Evolutionary conservation across 2,329 filamentous ascomycete genomes (phyloP).

Genomic region (Ophidiomyces ophidiicola): DNA sequence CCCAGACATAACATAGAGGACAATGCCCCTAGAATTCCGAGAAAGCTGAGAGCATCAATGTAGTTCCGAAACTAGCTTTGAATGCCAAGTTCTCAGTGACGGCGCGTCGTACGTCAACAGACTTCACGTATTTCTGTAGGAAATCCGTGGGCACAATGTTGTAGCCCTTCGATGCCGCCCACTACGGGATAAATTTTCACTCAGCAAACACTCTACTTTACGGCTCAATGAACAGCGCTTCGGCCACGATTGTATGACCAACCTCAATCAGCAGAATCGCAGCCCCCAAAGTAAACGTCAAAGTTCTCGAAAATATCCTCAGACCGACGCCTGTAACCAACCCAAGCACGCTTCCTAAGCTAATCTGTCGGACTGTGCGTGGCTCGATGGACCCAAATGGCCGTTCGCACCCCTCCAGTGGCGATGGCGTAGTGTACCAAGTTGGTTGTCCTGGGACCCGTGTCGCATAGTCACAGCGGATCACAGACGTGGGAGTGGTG

Average conservation of each 20-base stretch:
- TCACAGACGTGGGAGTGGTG: slow-evolving; percentile 20
- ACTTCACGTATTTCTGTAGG: slow-evolving; percentile 33
- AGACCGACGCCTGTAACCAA: slow-evolving; percentile 33
- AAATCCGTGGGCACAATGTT: slow-evolving; percentile 33
- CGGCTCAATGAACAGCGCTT: too few relatives aligned
- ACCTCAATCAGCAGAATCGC: slow-evolving; percentile 36
- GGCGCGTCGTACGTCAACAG: slow-evolving; percentile 28
- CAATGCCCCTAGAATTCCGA: slow-evolving; percentile 26
- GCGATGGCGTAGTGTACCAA: slow-evolving; percentile 9
- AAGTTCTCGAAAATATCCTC: slow-evolving; percentile 33
- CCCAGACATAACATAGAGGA: too few relatives aligned
- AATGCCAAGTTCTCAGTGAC: slow-evolving; percentile 33
- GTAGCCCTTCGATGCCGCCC: slow-evolving; percentile 36
- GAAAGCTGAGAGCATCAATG: slow-evolving; percentile 37
- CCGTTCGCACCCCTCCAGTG: not conserved
- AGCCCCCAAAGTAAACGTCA: slow-evolving; percentile 35
- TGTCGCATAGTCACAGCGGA: slow-evolving; percentile 28
- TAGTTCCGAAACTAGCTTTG: slow-evolving; percentile 36
- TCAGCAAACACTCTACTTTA: too few relatives aligned
- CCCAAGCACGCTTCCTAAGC: slow-evolving; percentile 35
- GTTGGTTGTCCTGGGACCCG: slow-evolving; percentile 4
- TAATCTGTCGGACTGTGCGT: slow-evolving; percentile 33
- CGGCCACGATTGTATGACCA: slow-evolving; percentile 16
- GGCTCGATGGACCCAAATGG: slow-evolving; percentile 20
- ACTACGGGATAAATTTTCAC: slow-evolving; percentile 21